Evolutionary conservation across 257 asterid species (phyloP).

Genomic region (Forsythia viridissima): DNA sequence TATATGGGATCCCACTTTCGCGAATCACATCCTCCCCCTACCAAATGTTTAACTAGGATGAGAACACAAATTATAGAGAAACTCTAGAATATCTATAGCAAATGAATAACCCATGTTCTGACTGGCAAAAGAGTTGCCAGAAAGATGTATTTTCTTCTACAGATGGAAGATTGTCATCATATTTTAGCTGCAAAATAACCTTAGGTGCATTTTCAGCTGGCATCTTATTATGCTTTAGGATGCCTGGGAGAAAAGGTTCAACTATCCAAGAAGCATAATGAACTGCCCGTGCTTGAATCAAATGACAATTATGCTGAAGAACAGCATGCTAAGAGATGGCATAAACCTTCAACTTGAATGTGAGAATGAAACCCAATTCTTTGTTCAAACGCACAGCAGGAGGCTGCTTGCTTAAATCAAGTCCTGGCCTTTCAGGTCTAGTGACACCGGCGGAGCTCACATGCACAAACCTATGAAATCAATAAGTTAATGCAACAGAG

Average conservation of each 20-base stretch:
- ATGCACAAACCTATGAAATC: slow-evolving; percentile 68
- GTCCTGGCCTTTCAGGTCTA: slow-evolving; percentile 96
- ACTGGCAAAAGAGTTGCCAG: neutral
- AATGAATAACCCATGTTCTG: neutral
- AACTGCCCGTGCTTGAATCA: neutral
- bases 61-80: neutral
- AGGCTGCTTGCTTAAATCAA: slow-evolving; percentile 95
- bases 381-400: slow-evolving; percentile 97
- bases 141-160: neutral
- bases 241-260: neutral
- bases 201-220: neutral
- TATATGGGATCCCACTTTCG: slow-evolving; percentile 85
- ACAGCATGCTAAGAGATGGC: neutral
- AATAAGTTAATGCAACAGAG: neutral
- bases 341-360: slow-evolving; percentile 87
- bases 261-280: neutral
- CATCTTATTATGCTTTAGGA: neutral
- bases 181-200: neutral
- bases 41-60: slow-evolving; percentile 4
- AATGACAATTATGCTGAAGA: neutral
- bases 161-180: neutral
- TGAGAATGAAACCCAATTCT: slow-evolving; percentile 86
- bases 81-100: neutral
- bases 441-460: slow-evolving; percentile 97
- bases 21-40: slow-evolving; percentile 94